Evolutionary conservation across 148 eudicot genomes (phyloP).

Genomic region (Vaccinium macrocarpon): DNA sequence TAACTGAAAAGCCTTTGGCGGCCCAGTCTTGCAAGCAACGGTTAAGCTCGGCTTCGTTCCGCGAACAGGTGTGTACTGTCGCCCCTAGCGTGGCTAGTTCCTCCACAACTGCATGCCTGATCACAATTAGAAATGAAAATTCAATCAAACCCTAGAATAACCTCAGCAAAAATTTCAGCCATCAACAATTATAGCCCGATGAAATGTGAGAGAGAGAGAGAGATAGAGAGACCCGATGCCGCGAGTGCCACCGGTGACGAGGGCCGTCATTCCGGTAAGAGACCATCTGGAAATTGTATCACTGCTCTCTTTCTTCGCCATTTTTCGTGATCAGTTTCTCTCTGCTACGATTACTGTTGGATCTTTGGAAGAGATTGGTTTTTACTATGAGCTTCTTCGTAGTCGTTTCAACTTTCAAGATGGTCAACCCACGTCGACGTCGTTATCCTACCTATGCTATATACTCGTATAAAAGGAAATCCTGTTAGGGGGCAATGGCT

Average conservation of each 20-base stretch:
- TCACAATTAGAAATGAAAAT: not conserved
- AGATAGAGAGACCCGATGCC: conserved; percentile 66
- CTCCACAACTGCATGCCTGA: conserved; percentile 76
- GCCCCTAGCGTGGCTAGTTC: conserved; percentile 80
- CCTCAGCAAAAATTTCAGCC: not conserved
- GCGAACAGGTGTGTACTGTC: conserved; percentile 66
- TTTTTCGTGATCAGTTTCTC: not conserved
- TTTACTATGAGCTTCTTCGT: not conserved
- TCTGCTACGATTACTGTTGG: not conserved
- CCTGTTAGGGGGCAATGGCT: too few relatives aligned
- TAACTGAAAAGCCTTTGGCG: conserved; percentile 57
- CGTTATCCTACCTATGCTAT: too few relatives aligned
- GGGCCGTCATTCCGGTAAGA: conserved; percentile 75
- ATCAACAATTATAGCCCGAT: not conserved
- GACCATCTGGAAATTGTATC: conserved; percentile 47
- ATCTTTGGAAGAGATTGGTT: not conserved
- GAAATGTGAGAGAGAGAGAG: not conserved
- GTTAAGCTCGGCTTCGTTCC: conserved; percentile 67
- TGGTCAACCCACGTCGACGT: too few relatives aligned
- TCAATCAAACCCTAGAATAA: conserved; percentile 1
- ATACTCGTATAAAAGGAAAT: too few relatives aligned
- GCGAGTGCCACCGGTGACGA: conserved; percentile 97
- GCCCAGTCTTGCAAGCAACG: conserved; percentile 68
- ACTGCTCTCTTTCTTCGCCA: conserved; percentile 18
- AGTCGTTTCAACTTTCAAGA: too few relatives aligned